Evolutionary conservation across 257 asterid species (phyloP), one percentile per base, ranked within the genome.

Genomic region (Penstemon newberryi): DNA sequence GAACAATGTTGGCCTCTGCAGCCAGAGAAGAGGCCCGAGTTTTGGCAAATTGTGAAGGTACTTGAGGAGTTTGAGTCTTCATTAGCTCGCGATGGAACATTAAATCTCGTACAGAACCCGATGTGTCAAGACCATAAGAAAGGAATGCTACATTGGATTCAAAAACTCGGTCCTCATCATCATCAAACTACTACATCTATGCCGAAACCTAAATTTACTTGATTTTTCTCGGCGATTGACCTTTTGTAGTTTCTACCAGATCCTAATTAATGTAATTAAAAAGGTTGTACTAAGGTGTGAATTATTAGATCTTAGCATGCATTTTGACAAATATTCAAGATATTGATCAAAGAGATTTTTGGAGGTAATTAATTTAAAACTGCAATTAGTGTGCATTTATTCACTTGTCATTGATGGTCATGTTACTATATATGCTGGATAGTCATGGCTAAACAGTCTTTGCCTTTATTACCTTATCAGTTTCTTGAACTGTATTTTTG

Each of bases 21-120:
- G 25, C 92, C 97, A 1, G 91, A 90, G 37, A 93, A 90, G 80
- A 87, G 97, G 72, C 99, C 96, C 0, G 96, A 91, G 71, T 94
- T 91, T 73, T 83, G 91, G 96, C 96, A 89, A 85, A 84, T 94
- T 8, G 91, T 91, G 77, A 85, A 87, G 85, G 90, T 87, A 7
- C 71, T 94, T 65, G 95, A 94, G 79, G 84, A 82, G 83, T 87
- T 94, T 4, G 87, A 86, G 70, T 66, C 85, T 56, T 86, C 96
- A 3, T 67, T 79, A 0, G 82, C 83, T 65, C 77, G 71, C 13
- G 85, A 86, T 42, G 95, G 96, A 69, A 84, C 90, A 56, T 80
- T 88, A 54, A 83, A 73, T 49, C 83, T 80, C 18, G 83, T 85
- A 18, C 84, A 75, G 25, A 83, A 69, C 63, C 66, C 62, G 11